phyloP scores from a whole-genome alignment of 2,329 filamentous ascomycete species.

The Colletotrichum melonis region DNA sequence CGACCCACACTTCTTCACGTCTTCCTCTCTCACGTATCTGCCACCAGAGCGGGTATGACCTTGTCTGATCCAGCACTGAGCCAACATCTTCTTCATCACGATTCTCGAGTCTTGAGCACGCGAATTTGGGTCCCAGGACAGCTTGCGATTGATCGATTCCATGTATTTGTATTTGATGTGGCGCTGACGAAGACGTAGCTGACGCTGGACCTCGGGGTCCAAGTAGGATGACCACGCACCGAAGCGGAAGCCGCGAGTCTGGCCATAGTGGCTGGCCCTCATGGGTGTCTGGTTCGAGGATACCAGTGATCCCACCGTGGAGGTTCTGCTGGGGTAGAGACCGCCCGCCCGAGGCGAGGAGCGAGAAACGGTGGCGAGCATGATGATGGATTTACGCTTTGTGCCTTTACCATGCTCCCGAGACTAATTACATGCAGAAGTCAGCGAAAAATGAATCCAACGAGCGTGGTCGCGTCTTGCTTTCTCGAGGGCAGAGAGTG shows the following conservation, averaged over 20 bases:
- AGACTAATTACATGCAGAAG: background rate
- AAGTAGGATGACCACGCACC: constrained; percentile 57
- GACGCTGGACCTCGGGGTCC: constrained; percentile 53
- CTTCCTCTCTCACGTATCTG: constrained; percentile 49
- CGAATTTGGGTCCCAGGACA: constrained; percentile 58
- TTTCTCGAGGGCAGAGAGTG: background rate
- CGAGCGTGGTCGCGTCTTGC: background rate
- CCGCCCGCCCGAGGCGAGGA: constrained; percentile 44
- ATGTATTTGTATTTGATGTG: constrained; percentile 57
- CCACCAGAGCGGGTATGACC: constrained; percentile 39
- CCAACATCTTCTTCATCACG: constrained; percentile 54
- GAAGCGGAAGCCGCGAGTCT: constrained; percentile 61
- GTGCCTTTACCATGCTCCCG: constrained; percentile 20
- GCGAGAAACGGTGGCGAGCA: constrained; percentile 42
- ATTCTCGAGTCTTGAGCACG: constrained; percentile 48
- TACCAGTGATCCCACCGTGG: constrained; percentile 15
- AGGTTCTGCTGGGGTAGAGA: constrained; percentile 36
- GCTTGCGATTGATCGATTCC: constrained; percentile 55
- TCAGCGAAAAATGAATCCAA: background rate
- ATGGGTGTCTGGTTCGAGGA: constrained; percentile 24
- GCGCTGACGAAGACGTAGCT: constrained; percentile 57
- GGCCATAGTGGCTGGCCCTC: constrained; percentile 44
- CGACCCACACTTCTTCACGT: constrained; percentile 49
- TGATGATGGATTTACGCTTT: constrained; percentile 36
- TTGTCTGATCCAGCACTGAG: constrained; percentile 51